phyloP scores from a whole-genome alignment of 2,329 filamentous ascomycete species.

The Talaromyces sp. region DNA sequence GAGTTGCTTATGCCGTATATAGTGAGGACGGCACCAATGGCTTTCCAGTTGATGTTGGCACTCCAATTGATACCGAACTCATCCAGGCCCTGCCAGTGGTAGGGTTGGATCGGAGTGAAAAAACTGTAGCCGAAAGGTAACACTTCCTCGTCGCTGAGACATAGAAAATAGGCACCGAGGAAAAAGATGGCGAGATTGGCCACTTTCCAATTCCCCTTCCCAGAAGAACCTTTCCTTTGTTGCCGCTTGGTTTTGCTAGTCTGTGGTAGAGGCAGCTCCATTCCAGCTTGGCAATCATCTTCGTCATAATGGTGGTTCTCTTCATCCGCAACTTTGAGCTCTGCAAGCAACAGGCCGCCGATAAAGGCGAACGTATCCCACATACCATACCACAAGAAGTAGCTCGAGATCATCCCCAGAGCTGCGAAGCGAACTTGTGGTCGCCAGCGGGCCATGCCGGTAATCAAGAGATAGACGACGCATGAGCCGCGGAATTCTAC shows the following conservation, averaged over 20 bases:
- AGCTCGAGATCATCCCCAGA: constrained; percentile 9
- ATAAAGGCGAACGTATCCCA: constrained; percentile 20
- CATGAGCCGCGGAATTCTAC: constrained; percentile 20
- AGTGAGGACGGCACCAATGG: constrained; percentile 13
- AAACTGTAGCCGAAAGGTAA: constrained; percentile 18
- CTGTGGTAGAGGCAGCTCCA: no score
- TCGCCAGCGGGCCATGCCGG: constrained; percentile 15
- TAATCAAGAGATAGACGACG: constrained; percentile 16
- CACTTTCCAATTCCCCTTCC: no score
- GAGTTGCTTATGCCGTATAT: constrained; percentile 18
- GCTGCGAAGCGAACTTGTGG: constrained; percentile 11
- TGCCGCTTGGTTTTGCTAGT: no score
- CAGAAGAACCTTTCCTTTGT: no score
- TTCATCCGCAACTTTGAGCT: constrained; percentile 1
- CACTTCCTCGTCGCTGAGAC: constrained; percentile 17
- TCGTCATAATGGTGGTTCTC: neutral
- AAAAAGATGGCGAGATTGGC: no score
- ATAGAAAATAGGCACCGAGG: constrained; percentile 16
- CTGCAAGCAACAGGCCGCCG: constrained; percentile 18
- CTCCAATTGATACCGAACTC: no score
- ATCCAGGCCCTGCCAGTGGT: constrained; percentile 8
- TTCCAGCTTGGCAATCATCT: no score
- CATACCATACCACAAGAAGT: constrained; percentile 19
- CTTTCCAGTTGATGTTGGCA: constrained; percentile 14
- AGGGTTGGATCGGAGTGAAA: constrained; percentile 10